Conservation (phyloP, 768 basidiomycete genomes). For the Hygrophorus russula region DNA sequence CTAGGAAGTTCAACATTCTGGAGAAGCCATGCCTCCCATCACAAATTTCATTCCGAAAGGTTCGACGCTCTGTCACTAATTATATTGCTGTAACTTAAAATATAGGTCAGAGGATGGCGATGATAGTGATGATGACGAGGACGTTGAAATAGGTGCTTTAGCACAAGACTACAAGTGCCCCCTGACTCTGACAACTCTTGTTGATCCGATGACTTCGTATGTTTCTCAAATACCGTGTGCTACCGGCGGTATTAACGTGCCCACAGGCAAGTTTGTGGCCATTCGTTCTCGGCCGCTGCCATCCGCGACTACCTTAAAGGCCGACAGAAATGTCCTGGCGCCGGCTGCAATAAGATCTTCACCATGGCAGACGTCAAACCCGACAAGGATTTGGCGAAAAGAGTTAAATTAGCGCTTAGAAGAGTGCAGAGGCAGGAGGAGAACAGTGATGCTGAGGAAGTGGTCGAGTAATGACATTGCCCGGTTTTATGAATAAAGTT, state of each 20-base stretch:
- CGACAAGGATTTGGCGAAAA: constrained; percentile 51
- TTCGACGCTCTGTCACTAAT: constrained; percentile 13
- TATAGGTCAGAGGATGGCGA: constrained; percentile 63
- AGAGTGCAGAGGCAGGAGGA: constrained; percentile 38
- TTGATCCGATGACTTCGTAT: constrained; percentile 77
- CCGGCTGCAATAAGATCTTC: constrained; percentile 60
- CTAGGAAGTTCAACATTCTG: constrained; percentile 60
- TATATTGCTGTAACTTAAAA: background rate
- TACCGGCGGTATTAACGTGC: constrained; percentile 2
- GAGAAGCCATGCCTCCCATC: constrained; percentile 64
- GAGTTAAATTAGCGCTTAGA: constrained; percentile 47
- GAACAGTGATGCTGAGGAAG: constrained; percentile 50
- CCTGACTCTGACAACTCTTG: constrained; percentile 53
- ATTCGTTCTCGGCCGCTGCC: constrained; percentile 70
- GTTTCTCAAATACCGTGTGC: constrained; percentile 15
- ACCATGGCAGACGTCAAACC: constrained; percentile 35
- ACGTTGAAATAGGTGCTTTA: constrained; percentile 79
- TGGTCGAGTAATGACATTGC: constrained; percentile 26
- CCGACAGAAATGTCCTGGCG: constrained; percentile 49
- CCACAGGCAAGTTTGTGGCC: constrained; percentile 39
- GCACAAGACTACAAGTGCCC: constrained; percentile 82
- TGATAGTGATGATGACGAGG: constrained; percentile 77
- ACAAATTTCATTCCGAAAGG: constrained; percentile 64
- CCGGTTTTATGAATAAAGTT: too few relatives aligned
- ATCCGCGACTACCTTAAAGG: constrained; percentile 51